Conservation (phyloP, 345 rosid genomes). For the Boechera retrofracta region DNA sequence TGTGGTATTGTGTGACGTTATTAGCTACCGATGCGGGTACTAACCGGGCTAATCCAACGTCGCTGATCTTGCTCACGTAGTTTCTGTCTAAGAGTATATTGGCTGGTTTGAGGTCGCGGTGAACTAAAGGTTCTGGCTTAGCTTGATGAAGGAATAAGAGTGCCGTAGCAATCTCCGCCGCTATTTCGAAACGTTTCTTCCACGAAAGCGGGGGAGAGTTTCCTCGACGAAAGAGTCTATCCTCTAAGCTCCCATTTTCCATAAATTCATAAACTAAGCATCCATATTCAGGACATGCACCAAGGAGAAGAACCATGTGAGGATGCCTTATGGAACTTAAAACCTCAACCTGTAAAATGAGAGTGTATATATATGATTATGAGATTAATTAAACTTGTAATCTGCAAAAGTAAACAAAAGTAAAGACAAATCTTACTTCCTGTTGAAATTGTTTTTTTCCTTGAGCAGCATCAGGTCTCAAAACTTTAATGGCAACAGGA, state of each 20-base stretch:
- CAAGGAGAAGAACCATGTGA: conserved; percentile 84
- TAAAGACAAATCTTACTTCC: conserved; percentile 55
- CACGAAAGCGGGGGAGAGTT: conserved; percentile 70
- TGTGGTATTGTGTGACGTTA: conserved; percentile 73
- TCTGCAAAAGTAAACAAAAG: neutral
- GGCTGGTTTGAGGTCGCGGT: conserved; percentile 88
- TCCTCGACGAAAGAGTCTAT: conserved; percentile 62
- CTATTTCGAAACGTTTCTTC: conserved; percentile 68
- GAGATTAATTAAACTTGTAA: neutral
- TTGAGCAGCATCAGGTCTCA: conserved; percentile 88
- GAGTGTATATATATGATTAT: neutral
- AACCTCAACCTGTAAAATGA: conserved; percentile 68
- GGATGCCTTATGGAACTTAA: conserved; percentile 84
- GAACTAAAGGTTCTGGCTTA: conserved; percentile 90
- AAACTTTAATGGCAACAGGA: conserved; percentile 79
- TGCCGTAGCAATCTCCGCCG: conserved; percentile 81
- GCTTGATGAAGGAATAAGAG: conserved; percentile 88
- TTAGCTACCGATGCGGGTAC: conserved; percentile 82
- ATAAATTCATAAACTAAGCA: conserved; percentile 82
- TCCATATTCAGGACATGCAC: conserved; percentile 88
- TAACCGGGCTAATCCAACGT: conserved; percentile 86
- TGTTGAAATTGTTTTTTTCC: conserved; percentile 83
- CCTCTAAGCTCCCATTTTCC: conserved; percentile 85
- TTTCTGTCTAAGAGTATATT: conserved; percentile 81
- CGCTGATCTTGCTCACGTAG: conserved; percentile 83